phyloP scores from a whole-genome alignment of 371 early-diverging fungal genomes.

The Haplosporangium sp. region DNA sequence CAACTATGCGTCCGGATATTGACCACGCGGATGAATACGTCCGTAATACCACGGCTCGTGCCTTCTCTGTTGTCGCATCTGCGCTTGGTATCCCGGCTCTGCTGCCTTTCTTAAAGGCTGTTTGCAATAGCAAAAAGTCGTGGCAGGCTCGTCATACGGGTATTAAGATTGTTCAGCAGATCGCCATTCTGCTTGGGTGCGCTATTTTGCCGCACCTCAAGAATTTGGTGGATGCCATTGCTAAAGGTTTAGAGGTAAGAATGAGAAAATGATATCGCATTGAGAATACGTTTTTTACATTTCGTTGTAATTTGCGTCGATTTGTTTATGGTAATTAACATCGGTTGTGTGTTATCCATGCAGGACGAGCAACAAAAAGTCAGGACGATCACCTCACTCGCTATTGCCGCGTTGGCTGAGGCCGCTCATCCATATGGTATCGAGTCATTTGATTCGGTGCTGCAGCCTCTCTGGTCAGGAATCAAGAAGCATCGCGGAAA shows the following conservation, averaged over 20 bases:
- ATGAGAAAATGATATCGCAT: background rate
- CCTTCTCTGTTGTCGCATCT: constrained; percentile 97
- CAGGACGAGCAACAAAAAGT: constrained; percentile 96
- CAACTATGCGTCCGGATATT: constrained; percentile 98
- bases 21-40: constrained; percentile 98
- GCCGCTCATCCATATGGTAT: constrained; percentile 98
- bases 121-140: constrained; percentile 93
- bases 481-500: constrained; percentile 96
- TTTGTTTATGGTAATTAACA: background rate
- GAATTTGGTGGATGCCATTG: constrained; percentile 91
- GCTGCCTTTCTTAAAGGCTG: constrained; percentile 96
- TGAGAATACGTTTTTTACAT: background rate
- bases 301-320: background rate
- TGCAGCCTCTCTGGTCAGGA: constrained; percentile 94
- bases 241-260: constrained; percentile 80
- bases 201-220: constrained; percentile 95
- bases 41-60: constrained; percentile 97
- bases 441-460: constrained; percentile 93
- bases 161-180: constrained; percentile 97
- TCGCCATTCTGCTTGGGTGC: constrained; percentile 94
- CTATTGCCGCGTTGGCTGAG: constrained; percentile 96
- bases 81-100: constrained; percentile 96
- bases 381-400: constrained; percentile 93
- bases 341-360: background rate
- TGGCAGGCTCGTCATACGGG: constrained; percentile 99